A percentile compares a stretch with the other conserved stretches of the same genome.
These are phyloP conservation scores for Erodium trifolium DNA, from an alignment of 441 rosid species.

Conservation along the genomic window DNA sequence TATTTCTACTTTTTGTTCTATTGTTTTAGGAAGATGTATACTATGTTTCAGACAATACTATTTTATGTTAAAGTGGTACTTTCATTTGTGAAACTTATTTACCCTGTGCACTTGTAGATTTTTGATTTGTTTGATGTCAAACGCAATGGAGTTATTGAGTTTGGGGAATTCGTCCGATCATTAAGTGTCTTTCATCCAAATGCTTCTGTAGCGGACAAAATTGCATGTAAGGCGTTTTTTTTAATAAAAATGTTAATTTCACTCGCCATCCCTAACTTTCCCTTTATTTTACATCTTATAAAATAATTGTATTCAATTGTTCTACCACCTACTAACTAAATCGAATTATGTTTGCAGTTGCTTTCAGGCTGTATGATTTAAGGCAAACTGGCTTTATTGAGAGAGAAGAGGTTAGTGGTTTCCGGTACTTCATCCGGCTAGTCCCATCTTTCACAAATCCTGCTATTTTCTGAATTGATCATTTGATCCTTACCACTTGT, in stretches of 20 bases:
- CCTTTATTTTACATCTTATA: too few relatives aligned
- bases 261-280: too few relatives aligned
- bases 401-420: conserved; percentile 61
- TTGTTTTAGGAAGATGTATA: background rate
- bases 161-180: conserved; percentile 86
- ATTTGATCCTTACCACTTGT: too few relatives aligned
- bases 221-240: conserved; percentile 36
- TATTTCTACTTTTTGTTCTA: too few relatives aligned
- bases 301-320: background rate
- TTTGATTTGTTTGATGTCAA: conserved; percentile 83
- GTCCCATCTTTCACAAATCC: too few relatives aligned
- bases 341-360: conserved; percentile 42
- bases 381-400: conserved; percentile 80
- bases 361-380: conserved; percentile 74
- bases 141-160: conserved; percentile 80
- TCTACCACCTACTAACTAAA: conserved; percentile 7
- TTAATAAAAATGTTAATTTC: too few relatives aligned
- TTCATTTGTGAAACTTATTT: conserved; percentile 12
- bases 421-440: background rate
- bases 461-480: too few relatives aligned
- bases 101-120: conserved; percentile 31
- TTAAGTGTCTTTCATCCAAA: conserved; percentile 67
- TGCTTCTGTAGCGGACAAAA: conserved; percentile 55
- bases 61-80: background rate
- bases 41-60: background rate